phyloP scores from a whole-genome alignment of 208 protist species.

The Trypanosoma vivax region DNA sequence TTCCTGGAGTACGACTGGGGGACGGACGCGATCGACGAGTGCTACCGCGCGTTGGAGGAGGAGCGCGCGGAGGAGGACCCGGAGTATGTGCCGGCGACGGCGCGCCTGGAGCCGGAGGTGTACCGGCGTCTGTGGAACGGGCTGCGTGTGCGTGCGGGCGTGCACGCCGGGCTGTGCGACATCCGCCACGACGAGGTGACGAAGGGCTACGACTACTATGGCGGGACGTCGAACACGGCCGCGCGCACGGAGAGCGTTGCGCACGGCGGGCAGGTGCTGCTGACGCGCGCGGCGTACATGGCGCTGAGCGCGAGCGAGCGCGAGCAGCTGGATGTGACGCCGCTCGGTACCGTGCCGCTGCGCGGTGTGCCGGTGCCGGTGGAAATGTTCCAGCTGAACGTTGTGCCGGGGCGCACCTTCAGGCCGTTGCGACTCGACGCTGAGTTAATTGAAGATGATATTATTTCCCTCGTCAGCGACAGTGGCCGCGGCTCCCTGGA shows the following conservation, averaged over 20 bases:
- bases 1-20: conserved; percentile 42
- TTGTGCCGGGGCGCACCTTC: conserved; percentile 28
- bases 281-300: background rate
- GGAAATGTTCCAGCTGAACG: conserved; percentile 46
- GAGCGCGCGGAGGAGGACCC: conserved; percentile 7
- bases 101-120: conserved; percentile 19
- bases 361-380: conserved; percentile 38
- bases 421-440: conserved; percentile 36
- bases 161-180: conserved; percentile 52
- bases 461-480: no score
- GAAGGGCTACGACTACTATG: conserved; percentile 3
- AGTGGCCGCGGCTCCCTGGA: no score
- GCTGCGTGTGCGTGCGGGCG: conserved; percentile 41
- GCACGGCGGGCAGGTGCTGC: conserved; percentile 5
- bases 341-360: conserved; percentile 27
- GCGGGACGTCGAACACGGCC: background rate
- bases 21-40: conserved; percentile 24
- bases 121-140: conserved; percentile 33
- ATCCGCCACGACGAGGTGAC: conserved; percentile 47
- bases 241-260: background rate
- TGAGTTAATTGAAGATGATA: no score
- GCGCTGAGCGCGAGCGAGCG: conserved; percentile 42
- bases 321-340: background rate
- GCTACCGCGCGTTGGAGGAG: conserved; percentile 38
- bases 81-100: conserved; percentile 20